Percentiles rank a stretch among this genome's conserved stretches.
Conservation (phyloP, 2,329 filamentous ascomycete genomes). For the Conoideocrella luteorostrata region DNA sequence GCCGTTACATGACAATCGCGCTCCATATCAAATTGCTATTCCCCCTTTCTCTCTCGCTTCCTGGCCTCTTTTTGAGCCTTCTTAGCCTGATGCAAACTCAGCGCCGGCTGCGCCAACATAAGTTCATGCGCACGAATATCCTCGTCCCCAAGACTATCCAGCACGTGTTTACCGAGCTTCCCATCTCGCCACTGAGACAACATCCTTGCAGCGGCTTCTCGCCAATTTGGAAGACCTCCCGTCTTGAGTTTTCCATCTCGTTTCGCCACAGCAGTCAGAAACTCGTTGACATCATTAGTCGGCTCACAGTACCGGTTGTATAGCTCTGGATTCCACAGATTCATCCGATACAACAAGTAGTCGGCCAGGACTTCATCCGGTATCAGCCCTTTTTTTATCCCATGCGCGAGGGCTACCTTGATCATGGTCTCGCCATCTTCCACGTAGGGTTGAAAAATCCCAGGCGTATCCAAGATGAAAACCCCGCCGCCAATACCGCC, state of each 20-base stretch:
- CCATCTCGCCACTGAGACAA: constrained; percentile 79
- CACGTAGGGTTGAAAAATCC: constrained; percentile 92
- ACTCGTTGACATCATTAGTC: constrained; percentile 75
- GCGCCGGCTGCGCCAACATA: constrained; percentile 37
- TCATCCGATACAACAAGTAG: constrained; percentile 82
- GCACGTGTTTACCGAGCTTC: constrained; percentile 64
- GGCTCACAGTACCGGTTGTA: constrained; percentile 61
- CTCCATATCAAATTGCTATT: not conserved
- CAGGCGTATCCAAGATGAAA: constrained; percentile 86
- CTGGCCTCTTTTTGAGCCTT: constrained; percentile 58
- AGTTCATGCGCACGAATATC: constrained; percentile 45
- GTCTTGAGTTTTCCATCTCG: constrained; percentile 71
- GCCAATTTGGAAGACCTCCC: constrained; percentile 63
- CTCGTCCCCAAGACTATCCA: constrained; percentile 67
- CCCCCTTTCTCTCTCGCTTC: constrained; percentile 33
- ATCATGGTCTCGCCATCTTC: constrained; percentile 82
- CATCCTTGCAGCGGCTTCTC: constrained; percentile 71
- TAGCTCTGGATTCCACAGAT: constrained; percentile 53
- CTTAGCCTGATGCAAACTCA: constrained; percentile 63
- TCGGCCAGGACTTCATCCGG: constrained; percentile 74
- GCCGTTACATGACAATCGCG: not conserved
- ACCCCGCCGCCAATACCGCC: constrained; percentile 52
- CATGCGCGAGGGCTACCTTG: constrained; percentile 85
- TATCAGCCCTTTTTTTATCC: constrained; percentile 84
- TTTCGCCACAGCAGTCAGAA: constrained; percentile 64